Evolutionary conservation across 805 yeast species (phyloP).

Genomic region (Saccharomycopsis sp.): DNA sequence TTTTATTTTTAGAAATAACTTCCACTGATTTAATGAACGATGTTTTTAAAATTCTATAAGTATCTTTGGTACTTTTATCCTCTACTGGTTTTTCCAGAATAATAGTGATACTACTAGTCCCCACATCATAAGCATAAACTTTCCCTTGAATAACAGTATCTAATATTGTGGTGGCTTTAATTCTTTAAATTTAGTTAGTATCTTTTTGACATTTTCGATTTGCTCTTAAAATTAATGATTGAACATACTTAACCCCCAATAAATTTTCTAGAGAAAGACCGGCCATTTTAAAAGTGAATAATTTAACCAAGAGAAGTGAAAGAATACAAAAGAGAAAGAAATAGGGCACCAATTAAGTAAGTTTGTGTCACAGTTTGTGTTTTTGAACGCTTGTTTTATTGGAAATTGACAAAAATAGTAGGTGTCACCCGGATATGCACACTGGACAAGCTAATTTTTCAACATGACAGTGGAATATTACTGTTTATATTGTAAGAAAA

Average conservation of each 20-base stretch:
- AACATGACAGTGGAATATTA: no score
- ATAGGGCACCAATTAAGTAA: no score
- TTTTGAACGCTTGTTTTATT: no score
- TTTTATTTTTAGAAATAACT: conserved; percentile 1
- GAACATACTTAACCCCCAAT: conserved; percentile 27
- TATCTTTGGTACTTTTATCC: neutral
- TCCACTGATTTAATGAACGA: conserved; percentile 15
- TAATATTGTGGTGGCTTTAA: conserved; percentile 48
- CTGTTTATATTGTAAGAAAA: no score
- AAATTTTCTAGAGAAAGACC: conserved; percentile 22
- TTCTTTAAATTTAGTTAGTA: conserved; percentile 26
- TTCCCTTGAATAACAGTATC: conserved; percentile 52
- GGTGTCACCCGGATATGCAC: no score
- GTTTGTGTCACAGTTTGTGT: no score
- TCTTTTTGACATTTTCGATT: no score
- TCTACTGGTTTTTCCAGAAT: conserved; percentile 2
- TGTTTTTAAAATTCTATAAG: conserved; percentile 11
- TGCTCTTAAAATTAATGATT: neutral
- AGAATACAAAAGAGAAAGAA: no score
- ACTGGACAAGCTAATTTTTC: no score
- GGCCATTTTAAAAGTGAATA: no score
- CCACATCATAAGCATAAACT: conserved; percentile 44
- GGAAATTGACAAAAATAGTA: no score
- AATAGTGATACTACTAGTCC: conserved; percentile 27
- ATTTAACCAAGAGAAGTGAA: no score